Percentiles rank a stretch among this genome's conserved stretches.
Conservation (phyloP, 208 protist genomes). For the Sergeia podlipaevii region DNA sequence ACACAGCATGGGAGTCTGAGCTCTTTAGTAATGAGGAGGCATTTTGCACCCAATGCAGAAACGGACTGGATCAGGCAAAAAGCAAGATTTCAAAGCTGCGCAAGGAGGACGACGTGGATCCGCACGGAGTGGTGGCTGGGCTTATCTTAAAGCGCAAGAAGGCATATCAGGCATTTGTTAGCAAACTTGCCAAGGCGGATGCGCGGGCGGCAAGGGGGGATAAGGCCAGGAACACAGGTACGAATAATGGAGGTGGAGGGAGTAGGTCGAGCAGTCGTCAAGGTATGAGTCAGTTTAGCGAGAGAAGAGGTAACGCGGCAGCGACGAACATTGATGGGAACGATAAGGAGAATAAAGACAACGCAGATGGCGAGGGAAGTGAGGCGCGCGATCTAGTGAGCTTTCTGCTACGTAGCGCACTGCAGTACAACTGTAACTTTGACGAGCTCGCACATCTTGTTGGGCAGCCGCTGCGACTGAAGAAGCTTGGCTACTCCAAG, state of each 20-base stretch:
- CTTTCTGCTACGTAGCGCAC: too few relatives aligned
- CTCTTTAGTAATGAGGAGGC: slow-evolving; percentile 47
- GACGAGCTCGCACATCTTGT: slow-evolving; percentile 45
- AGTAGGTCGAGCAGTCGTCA: too few relatives aligned
- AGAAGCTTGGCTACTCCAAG: slow-evolving; percentile 26
- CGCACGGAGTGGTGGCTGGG: slow-evolving; percentile 34
- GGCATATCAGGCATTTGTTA: slow-evolving; percentile 45
- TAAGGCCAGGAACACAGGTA: too few relatives aligned
- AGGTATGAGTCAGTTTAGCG: too few relatives aligned
- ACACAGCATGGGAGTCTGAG: slow-evolving; percentile 36
- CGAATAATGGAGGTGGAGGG: too few relatives aligned
- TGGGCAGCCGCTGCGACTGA: slow-evolving; percentile 35
- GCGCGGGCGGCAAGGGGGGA: slow-evolving; percentile 17
- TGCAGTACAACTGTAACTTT: slow-evolving; percentile 21
- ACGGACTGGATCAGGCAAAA: slow-evolving; percentile 52
- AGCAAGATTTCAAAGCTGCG: slow-evolving; percentile 46
- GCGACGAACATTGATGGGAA: too few relatives aligned
- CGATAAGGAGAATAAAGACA: too few relatives aligned
- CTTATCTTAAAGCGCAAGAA: slow-evolving; percentile 28
- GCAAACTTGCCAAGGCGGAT: slow-evolving; percentile 48
- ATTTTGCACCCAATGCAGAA: slow-evolving; percentile 45
- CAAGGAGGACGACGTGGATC: slow-evolving; percentile 29
- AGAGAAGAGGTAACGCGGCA: too few relatives aligned
- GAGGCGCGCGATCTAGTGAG: not conserved
- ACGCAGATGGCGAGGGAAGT: too few relatives aligned